Evolutionary conservation across 2,329 filamentous ascomycete genomes (phyloP), one percentile per base, ranked within the genome.

Genomic region (Pseudogymnoascus sp.): DNA sequence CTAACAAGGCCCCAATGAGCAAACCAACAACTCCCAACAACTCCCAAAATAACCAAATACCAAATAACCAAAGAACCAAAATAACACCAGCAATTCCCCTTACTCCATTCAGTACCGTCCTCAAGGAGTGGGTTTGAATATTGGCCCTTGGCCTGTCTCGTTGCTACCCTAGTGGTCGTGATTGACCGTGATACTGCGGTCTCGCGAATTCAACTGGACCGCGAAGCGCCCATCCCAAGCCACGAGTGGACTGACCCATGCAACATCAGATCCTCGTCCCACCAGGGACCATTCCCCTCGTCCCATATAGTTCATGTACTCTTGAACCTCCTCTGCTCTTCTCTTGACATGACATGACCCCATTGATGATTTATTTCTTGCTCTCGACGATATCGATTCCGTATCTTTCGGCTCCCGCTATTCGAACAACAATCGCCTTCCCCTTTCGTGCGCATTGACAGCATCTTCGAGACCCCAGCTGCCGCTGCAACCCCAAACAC

Each of bases 141-240:
- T 55, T 55, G 45, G n/a, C 45, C 45, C 45, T 55, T 55, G 25
- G 28, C 49, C 33, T 21, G 49, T 55, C 49, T 55, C 49, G 49
- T 12, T 55, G 28, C 5, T 33, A 55, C 49, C 49, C 28, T 55
- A 55, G 49, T 21, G 49, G 49, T 7, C 3, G 49, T 55, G 49
- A 9, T 55, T 55, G 28, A 33, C 11, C n/a, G 49, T 55, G 49
- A 33, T 12, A 14, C 49, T 7, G 49, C 4, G n/a, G 49, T 55
- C 45, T 16, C 18, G 28, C 28, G n/a, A 55, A 18, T 55, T 55
- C 49, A 11, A 55, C 49, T 55, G 49, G 49, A 18, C 49, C 28
- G n/a, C 49, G 49, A 55, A 55, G 49, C 49, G 49, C 49, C 49
- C 49, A 33, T 3, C 11, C 45, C 28, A 33, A 21, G 49, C 49